Evolutionary conservation across 805 yeast species (phyloP), one percentile per base, ranked within the genome.

Genomic region (Saitoella complicata): DNA sequence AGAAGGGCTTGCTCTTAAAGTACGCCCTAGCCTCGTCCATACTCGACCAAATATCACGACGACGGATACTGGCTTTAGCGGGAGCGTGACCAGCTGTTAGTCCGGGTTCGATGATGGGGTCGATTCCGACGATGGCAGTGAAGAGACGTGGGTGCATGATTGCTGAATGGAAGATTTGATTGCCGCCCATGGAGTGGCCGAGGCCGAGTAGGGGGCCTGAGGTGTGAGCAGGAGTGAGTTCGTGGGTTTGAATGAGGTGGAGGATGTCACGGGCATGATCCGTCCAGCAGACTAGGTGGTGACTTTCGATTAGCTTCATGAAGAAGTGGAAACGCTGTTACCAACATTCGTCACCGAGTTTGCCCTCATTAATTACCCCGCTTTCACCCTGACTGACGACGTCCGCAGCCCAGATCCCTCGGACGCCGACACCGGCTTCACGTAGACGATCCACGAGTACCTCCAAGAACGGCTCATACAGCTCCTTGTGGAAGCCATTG

Each of bases 171-270:
- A 46, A 31, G 7, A 48, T 12, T 10, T 35, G 7, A 32, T 50
- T 48, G 30, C 52, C 55, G n/a, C 55, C 55, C 8, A 52, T 42
- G 3, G 55, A 52, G 39, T 52, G 55, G 11, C 55, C 55, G 13
- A 52, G 34, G 3, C 46, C 55, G n/a, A 52, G 38, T 3, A 52
- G 30, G 4, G 55, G 55, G 1, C 40, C 46, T 29, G 47, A 50
- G 6, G 38, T 21, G 21, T 21, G 21, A 21, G 21, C 21, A 4
- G 21, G 21, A 21, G 21, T 21, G 21, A 21, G 52, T 32, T 32
- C 44, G 39, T 37, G 32, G 8, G 31, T 39, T 37, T 47, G 45
- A 5, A 51, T 31, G 33, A 42, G 45, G 6, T 43, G 37, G 1
- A 43, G 32, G 13, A 51, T 30, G 31, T 52, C 55, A 1, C 36